These are phyloP conservation scores for Oxyria digyna DNA, from an alignment of 148 eudicot genomes.

Conservation along the genomic window DNA sequence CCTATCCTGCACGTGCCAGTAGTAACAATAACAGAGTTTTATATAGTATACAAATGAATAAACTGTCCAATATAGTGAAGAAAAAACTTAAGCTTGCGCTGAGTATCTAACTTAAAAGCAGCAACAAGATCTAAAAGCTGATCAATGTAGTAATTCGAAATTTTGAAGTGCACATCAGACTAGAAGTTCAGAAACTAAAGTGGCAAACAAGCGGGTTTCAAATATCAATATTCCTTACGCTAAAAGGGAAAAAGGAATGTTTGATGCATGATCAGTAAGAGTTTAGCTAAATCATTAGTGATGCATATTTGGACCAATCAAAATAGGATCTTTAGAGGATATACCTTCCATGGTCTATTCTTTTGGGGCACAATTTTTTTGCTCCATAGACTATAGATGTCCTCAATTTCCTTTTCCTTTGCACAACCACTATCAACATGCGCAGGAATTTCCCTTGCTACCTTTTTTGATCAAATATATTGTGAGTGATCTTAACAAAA, in stretches of 20 bases:
- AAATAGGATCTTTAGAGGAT: background rate
- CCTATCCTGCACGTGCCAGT: conserved; percentile 52
- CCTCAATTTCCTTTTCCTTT: background rate
- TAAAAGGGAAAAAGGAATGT: background rate
- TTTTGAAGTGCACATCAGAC: background rate
- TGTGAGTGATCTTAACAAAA: background rate
- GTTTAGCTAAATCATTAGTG: background rate
- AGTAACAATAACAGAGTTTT: background rate
- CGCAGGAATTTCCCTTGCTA: conserved; percentile 51
- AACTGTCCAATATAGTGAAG: background rate
- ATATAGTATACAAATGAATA: background rate
- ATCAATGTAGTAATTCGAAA: background rate
- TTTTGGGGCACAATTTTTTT: conserved; percentile 34
- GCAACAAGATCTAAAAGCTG: background rate
- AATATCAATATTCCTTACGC: background rate
- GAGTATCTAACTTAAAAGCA: background rate
- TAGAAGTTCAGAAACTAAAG: background rate
- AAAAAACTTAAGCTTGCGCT: background rate
- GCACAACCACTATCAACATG: background rate
- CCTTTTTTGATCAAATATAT: conserved; percentile 15
- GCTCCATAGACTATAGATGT: conserved; percentile 48
- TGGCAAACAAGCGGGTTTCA: background rate
- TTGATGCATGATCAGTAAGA: background rate
- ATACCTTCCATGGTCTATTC: conserved; percentile 43
- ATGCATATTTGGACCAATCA: background rate